Base-by-base conservation (phyloP, 192 early-diverging fungal species). In the Backusella macrospora region DNA sequence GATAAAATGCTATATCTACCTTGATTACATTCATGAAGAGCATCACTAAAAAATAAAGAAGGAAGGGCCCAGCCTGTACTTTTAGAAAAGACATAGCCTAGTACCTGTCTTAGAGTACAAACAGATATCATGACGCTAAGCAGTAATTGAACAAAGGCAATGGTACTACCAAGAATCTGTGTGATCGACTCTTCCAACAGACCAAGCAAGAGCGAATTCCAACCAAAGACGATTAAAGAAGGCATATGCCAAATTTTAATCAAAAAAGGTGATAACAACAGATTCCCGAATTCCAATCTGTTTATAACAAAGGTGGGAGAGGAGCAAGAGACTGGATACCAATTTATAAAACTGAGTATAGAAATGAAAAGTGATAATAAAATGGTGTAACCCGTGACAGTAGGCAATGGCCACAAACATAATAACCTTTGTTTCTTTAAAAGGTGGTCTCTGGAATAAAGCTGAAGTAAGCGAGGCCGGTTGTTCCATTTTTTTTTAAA, bases 131-230 rank as follows among this genome's bases (percentile, higher is more conserved):
- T 65, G 6, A 80, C 40, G 4, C 29, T 62, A 38, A 74, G 29
- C 10, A 85, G 44, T 18, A 76, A n/a, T 21, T 69, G n/a, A 37
- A 74, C 62, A 64, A 87, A 81, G n/a, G 76, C 75, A 12, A 73
- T 68, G n/a, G 80, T 74, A 9, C 83, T 82, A 23, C 82, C 80
- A 14, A 87, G 68, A 10, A 78, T 55, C 10, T 73, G 63, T 18
- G 86, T 76, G 69, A 87, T 70, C 13, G 79, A 80, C 23, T 87
- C 83, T 74, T 87, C 86, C 72, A 87, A 83, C 15, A 87, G 68
- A 5, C 81, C 76, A 6, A 87, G 62, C 5, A 81, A 77, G 16
- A 87, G 21, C 29, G 85, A 48, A 49, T 87, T 87, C 67, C 80
- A 79, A 38, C 26, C 71, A 39, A 74, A 73, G 14, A 85, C 70